Conservation (phyloP, 2,329 filamentous ascomycete genomes). For the Fusarium guadeloupense region DNA sequence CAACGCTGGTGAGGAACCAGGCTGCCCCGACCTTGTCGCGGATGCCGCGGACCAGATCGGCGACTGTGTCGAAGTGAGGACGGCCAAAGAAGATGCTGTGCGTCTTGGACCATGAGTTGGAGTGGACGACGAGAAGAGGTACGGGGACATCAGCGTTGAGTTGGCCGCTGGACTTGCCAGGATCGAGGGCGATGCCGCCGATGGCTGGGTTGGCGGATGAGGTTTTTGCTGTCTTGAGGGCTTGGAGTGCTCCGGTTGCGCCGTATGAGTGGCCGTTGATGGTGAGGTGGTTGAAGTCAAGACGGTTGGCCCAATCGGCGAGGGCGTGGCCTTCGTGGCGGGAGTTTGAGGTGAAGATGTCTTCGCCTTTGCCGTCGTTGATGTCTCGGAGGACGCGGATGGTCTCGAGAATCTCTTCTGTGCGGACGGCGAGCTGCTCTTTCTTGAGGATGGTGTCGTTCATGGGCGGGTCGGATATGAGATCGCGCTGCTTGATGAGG, state of each 20-base stretch:
- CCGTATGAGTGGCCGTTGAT: constrained; percentile 73
- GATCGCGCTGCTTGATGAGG: constrained; percentile 50
- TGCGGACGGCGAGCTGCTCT: constrained; percentile 60
- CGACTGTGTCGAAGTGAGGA: constrained; percentile 71
- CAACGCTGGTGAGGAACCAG: constrained; percentile 65
- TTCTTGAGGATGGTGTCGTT: constrained; percentile 52
- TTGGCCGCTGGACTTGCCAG: constrained; percentile 70
- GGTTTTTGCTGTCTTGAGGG: constrained; percentile 57
- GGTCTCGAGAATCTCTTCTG: constrained; percentile 59
- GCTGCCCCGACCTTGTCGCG: constrained; percentile 54
- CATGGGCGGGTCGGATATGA: constrained; percentile 45
- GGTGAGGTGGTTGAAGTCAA: constrained; percentile 63
- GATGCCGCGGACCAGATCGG: constrained; percentile 61
- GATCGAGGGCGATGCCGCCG: constrained; percentile 70
- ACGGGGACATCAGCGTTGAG: constrained; percentile 68
- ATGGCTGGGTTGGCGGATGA: constrained; percentile 52
- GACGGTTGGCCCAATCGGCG: constrained; percentile 59
- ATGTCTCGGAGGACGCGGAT: constrained; percentile 54
- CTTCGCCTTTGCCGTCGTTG: constrained; percentile 51
- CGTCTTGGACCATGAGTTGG: constrained; percentile 70
- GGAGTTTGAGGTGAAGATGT: constrained; percentile 53
- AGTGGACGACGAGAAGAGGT: constrained; percentile 70
- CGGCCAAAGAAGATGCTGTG: constrained; percentile 67
- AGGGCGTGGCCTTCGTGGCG: constrained; percentile 59
- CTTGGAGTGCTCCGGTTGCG: constrained; percentile 69